Evolutionary conservation across 2,329 filamentous ascomycete genomes (phyloP).

Genomic region (Ophidiomyces ophidiicola): DNA sequence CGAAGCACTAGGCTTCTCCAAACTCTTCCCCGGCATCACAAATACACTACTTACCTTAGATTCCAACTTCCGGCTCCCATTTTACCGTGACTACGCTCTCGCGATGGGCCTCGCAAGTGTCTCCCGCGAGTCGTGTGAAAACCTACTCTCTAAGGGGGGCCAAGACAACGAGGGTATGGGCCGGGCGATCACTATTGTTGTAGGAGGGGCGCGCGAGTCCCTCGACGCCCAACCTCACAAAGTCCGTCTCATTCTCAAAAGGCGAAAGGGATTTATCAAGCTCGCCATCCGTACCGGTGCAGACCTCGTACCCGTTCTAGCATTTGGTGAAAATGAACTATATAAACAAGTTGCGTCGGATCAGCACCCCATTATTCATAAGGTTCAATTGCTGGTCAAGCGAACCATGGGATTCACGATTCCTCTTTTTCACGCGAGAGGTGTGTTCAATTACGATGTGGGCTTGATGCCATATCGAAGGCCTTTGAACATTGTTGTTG

Average conservation of each 20-base stretch:
- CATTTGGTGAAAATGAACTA: conserved; percentile 90
- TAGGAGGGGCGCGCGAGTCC: conserved; percentile 84
- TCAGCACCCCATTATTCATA: conserved; percentile 66
- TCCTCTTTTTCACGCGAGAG: conserved; percentile 76
- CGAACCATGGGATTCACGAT: conserved; percentile 83
- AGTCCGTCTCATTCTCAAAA: conserved; percentile 64
- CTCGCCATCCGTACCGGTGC: conserved; percentile 85
- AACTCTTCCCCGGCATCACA: conserved; percentile 86
- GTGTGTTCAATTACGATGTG: conserved; percentile 95
- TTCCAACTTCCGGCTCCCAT: conserved; percentile 82
- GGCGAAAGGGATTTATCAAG: conserved; percentile 87
- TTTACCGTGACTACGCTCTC: conserved; percentile 91
- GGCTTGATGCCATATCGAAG: conserved; percentile 88
- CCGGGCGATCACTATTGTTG: conserved; percentile 88
- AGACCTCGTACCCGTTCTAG: conserved; percentile 81
- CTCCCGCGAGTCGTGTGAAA: conserved; percentile 81
- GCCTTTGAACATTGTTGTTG: conserved; percentile 80
- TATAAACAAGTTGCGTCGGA: conserved; percentile 79
- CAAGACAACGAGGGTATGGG: conserved; percentile 71
- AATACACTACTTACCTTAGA: conserved; percentile 92
- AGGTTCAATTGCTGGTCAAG: conserved; percentile 71
- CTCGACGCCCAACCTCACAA: conserved; percentile 72
- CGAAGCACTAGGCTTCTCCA: conserved; percentile 73
- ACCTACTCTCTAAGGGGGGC: conserved; percentile 70
- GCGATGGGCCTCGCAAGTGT: conserved; percentile 79